Percentiles rank a stretch among this genome's conserved stretches.
Evolutionary conservation across 2,329 filamentous ascomycete species (phyloP).

Genomic region (Clonostachys sp.): DNA sequence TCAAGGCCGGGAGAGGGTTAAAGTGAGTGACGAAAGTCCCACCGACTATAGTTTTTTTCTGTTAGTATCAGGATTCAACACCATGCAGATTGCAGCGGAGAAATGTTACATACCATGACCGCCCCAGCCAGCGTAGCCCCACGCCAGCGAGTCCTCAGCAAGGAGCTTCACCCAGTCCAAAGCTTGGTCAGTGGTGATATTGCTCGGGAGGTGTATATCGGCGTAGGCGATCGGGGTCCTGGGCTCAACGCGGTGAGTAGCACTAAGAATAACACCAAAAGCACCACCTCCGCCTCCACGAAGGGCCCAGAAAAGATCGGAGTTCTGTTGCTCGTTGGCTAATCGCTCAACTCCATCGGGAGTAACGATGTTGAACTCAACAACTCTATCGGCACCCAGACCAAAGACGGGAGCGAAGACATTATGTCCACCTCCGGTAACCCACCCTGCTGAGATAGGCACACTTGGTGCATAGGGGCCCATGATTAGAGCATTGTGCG

Average conservation of each 20-base stretch:
- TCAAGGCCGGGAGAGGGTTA: constrained; percentile 16
- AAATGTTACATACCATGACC: constrained; percentile 26
- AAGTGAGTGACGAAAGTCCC: constrained; percentile 22
- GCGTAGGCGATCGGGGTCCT: constrained; percentile 26
- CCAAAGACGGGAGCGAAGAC: constrained; percentile 37
- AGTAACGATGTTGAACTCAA: constrained; percentile 42
- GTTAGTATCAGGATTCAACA: constrained; percentile 22
- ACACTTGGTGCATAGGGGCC: constrained; percentile 8
- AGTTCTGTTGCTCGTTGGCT: constrained; percentile 29
- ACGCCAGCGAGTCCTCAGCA: constrained; percentile 6
- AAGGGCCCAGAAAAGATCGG: constrained; percentile 45
- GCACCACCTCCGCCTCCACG: constrained; percentile 38
- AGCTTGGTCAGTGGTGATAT: constrained; percentile 15
- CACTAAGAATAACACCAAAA: constrained; percentile 28
- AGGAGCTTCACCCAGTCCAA: constrained; percentile 18
- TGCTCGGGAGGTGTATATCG: constrained; percentile 17
- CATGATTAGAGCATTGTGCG: neutral
- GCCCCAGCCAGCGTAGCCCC: constrained; percentile 14
- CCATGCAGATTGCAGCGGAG: constrained; percentile 20
- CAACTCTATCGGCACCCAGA: constrained; percentile 40
- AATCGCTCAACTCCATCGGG: constrained; percentile 34
- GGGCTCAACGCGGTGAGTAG: constrained; percentile 25
- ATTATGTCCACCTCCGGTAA: constrained; percentile 40
- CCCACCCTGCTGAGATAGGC: constrained; percentile 17
- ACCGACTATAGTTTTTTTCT: constrained; percentile 17